Evolutionary conservation across 148 eudicot genomes (phyloP).

Genomic region (Rhododendron kiyosumense): DNA sequence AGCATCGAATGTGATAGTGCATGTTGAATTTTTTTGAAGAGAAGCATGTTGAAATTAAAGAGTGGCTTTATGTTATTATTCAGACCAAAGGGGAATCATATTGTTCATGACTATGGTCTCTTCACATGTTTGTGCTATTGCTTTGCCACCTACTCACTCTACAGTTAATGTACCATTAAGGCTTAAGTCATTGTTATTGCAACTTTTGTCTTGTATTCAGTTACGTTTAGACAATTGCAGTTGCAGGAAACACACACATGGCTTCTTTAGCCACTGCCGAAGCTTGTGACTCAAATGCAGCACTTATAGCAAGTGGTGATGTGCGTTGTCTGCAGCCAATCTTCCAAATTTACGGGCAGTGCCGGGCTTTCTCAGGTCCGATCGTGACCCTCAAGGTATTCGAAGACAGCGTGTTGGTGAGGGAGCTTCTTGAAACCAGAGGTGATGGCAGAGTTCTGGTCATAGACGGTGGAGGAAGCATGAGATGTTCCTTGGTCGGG

Average conservation of each 20-base stretch:
- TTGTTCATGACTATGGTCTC: background rate
- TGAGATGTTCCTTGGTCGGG: constrained; percentile 38
- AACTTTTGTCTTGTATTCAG: background rate
- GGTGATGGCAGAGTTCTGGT: constrained; percentile 44
- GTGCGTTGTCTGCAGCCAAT: constrained; percentile 29
- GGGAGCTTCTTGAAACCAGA: constrained; percentile 37
- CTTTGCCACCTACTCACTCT: background rate
- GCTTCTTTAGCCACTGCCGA: constrained; percentile 34
- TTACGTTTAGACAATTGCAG: background rate
- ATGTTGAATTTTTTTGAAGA: background rate
- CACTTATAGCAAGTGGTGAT: constrained; percentile 31
- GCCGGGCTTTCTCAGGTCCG: constrained; percentile 32
- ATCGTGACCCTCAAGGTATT: constrained; percentile 37
- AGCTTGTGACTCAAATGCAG: constrained; percentile 28
- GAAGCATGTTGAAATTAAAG: background rate
- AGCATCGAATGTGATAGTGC: background rate
- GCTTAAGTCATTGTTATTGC: background rate
- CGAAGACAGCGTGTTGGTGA: constrained; percentile 39
- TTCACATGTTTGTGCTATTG: background rate
- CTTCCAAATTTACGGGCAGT: constrained; percentile 35
- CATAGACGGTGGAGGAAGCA: constrained; percentile 40
- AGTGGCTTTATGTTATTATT: background rate
- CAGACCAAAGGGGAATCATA: background rate
- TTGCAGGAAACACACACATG: constrained; percentile 18
- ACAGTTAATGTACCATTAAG: background rate